Evolutionary conservation across 805 yeast genomes (phyloP).

Genomic region (Schizosaccharomyces osmophilus): DNA sequence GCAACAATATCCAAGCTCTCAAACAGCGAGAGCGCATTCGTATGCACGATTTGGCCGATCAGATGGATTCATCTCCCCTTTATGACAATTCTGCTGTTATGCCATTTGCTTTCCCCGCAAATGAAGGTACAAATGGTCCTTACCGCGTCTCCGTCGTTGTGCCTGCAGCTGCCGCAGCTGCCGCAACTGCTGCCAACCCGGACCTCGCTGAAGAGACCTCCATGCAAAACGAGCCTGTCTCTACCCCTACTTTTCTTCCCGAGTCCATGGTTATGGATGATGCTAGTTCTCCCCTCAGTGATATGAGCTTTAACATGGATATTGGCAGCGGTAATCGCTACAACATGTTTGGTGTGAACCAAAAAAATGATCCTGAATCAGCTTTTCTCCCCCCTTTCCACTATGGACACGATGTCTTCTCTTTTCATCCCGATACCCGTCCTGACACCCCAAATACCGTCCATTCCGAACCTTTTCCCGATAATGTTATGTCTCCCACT

Average conservation of each 20-base stretch:
- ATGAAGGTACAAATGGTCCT: background rate
- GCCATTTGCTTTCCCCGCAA: background rate
- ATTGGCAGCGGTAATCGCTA: background rate
- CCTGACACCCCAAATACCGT: background rate
- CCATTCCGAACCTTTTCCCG: background rate
- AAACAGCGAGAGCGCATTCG: background rate
- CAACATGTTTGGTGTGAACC: background rate
- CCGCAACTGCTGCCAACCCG: background rate
- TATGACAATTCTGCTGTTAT: background rate
- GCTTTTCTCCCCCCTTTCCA: background rate
- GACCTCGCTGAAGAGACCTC: background rate
- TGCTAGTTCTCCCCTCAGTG: background rate
- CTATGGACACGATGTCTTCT: background rate
- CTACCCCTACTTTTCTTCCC: background rate
- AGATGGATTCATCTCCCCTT: background rate
- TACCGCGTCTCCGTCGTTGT: background rate
- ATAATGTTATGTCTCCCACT: background rate
- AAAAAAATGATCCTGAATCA: background rate
- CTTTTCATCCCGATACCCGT: background rate
- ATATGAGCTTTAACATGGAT: background rate
- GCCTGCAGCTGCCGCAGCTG: conserved; percentile 1
- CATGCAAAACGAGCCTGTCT: background rate
- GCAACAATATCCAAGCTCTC: background rate
- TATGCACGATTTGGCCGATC: background rate
- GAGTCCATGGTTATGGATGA: background rate